A percentile compares a stretch with the other conserved stretches of the same genome.
Conservation (phyloP, 139 green algal species). For the Tetraselmis chui region DNA sequence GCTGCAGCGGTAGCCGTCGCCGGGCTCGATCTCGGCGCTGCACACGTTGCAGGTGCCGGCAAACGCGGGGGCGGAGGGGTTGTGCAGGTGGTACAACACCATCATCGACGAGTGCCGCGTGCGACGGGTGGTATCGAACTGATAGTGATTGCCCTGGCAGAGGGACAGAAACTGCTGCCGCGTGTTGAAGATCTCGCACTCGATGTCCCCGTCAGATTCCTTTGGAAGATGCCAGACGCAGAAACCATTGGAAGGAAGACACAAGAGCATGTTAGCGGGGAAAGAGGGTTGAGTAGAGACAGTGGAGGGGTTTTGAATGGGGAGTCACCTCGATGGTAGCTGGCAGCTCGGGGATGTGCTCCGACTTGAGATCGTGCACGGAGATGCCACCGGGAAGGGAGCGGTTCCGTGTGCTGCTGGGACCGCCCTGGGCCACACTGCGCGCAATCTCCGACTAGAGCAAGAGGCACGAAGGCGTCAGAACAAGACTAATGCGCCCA, state of each 20-base stretch:
- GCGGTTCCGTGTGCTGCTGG: neutral
- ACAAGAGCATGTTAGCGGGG: too few species aligned
- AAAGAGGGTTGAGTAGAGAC: too few species aligned
- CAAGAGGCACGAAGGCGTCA: too few species aligned
- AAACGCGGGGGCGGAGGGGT: slow-evolving; percentile 79
- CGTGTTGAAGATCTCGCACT: slow-evolving; percentile 94
- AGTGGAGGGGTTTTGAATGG: too few species aligned
- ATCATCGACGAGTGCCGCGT: slow-evolving; percentile 99
- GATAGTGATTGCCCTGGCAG: slow-evolving; percentile 98
- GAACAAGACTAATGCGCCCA: too few species aligned
- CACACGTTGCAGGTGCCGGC: slow-evolving; percentile 88
- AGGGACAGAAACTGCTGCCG: slow-evolving; percentile 87
- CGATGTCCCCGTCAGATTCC: slow-evolving; percentile 57
- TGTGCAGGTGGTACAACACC: slow-evolving; percentile 99
- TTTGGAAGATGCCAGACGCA: too few species aligned
- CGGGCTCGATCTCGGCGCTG: slow-evolving; percentile 77
- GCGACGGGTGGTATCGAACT: slow-evolving; percentile 95
- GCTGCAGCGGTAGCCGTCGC: slow-evolving; percentile 82
- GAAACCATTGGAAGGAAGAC: too few species aligned
- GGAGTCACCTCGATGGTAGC: slow-evolving; percentile 2
- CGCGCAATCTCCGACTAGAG: neutral
- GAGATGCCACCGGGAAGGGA: slow-evolving; percentile 27
- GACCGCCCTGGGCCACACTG: neutral
- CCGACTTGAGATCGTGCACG: slow-evolving; percentile 25
- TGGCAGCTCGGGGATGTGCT: slow-evolving; percentile 23